These are phyloP conservation scores for Fraxinus latifolia DNA, from an alignment of 305 asterid genomes.

Conservation along the genomic window DNA sequence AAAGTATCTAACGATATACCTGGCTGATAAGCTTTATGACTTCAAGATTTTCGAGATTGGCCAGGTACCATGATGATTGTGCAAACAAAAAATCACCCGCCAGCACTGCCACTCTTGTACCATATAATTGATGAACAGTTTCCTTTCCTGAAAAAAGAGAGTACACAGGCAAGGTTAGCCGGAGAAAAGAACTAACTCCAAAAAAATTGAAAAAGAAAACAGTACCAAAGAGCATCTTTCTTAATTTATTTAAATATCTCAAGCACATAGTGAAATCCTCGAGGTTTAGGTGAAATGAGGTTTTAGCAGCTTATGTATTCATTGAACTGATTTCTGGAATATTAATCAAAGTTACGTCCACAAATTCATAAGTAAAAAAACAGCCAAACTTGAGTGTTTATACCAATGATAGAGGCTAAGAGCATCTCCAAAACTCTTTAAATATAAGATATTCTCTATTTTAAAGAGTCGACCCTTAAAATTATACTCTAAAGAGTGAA, in stretches of 20 bases:
- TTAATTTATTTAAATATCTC: not conserved
- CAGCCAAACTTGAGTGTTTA: not conserved
- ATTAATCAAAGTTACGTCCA: not conserved
- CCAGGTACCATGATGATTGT: constrained; percentile 97
- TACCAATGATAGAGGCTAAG: not conserved
- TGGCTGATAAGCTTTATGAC: constrained; percentile 92
- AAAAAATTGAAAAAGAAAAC: not conserved
- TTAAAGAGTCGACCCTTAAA: too few relatives aligned
- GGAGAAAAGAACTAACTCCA: not conserved
- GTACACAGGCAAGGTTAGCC: not conserved
- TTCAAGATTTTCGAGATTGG: constrained; percentile 93
- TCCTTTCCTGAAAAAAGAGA: constrained; percentile 54
- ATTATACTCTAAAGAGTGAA: too few relatives aligned
- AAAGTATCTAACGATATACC: constrained; percentile 31
- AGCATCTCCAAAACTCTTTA: too few relatives aligned
- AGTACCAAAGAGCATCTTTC: not conserved
- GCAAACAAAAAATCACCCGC: constrained; percentile 97
- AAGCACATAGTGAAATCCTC: not conserved
- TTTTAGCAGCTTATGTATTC: not conserved
- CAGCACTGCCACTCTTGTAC: constrained; percentile 83
- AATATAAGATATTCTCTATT: too few relatives aligned
- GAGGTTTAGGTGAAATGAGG: not conserved
- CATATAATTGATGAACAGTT: constrained; percentile 80
- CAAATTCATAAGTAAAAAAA: not conserved
- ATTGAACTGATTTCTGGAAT: not conserved